Base-by-base conservation (phyloP, 768 basidiomycete species). In the Lepiota venenata region DNA sequence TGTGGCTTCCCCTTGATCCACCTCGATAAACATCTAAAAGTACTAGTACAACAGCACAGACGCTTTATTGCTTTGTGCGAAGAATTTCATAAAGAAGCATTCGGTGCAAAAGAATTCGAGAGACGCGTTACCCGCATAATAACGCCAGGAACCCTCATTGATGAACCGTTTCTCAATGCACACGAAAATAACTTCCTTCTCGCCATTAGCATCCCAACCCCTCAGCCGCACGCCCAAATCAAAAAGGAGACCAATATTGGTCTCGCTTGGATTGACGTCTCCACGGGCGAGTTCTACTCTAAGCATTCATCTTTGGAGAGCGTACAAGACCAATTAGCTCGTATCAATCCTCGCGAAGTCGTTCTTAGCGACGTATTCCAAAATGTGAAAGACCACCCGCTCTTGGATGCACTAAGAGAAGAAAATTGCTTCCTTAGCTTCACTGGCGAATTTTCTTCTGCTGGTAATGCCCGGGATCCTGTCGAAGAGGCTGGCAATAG, bases 51-150 rank as follows among this genome's bases (percentile, higher is more conserved):
- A 66, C 81, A 87, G 57, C 79, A 92, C 57, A 85, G 84, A 45
- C 85, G 85, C 20, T 93, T 90, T 60, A 93, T 97, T 11, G 94
- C 96, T 29, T 77, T 97, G 69, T 95, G 95, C 64, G 95, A 98
- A 68, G 95, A 98, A 67, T 94, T 91, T 66, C 83, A 81, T 5
- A 68, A 72, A 46, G 66, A 72, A 7, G 61, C 67, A 2, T 51
- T 69, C 1, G 83, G 83, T 9, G 71, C 72, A 41, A 84, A 82
- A 60, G 79, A 78, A 32, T 91, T 91, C 57, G 85, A 91, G 38
- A 77, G 95, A 66, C 84, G 88, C 18, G 91, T 98, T 22, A 83
- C 82, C 41, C 85, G 95, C 38, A 82, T 97, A 49, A 82, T 97
- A 58, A 96, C 95, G 3, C 94, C 95, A 4, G 95, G 95, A 27